Evolutionary conservation across 139 green algal species (phyloP).

Genomic region (Coccomyxa sp.): DNA sequence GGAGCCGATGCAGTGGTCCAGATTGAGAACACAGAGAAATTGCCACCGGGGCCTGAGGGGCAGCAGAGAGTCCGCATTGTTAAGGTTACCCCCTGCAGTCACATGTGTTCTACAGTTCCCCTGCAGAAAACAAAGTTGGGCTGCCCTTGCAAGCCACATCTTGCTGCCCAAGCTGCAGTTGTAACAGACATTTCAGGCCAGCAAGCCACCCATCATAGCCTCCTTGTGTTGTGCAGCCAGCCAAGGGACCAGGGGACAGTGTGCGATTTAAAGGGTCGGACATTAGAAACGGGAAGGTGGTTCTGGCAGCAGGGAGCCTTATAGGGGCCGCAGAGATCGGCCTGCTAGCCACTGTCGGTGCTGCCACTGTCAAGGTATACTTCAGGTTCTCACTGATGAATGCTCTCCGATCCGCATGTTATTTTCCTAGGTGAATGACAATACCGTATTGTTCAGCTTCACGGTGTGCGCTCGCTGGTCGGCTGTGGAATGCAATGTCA

Average conservation of each 20-base stretch:
- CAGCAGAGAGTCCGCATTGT: constrained; percentile 53
- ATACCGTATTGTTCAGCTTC: no score
- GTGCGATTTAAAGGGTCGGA: constrained; percentile 74
- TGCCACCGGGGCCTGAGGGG: constrained; percentile 20
- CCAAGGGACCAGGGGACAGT: constrained; percentile 47
- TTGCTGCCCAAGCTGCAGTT: background rate
- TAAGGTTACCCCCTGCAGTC: constrained; percentile 20
- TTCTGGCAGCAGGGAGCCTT: constrained; percentile 65
- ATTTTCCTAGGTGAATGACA: no score
- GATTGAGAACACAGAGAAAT: constrained; percentile 74
- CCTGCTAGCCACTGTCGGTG: constrained; percentile 89
- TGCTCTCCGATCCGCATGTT: no score
- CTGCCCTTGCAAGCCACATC: background rate
- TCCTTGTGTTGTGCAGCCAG: constrained; percentile 16
- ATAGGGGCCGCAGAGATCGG: constrained; percentile 82
- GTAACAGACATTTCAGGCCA: no score
- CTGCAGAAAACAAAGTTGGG: no score
- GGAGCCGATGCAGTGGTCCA: constrained; percentile 52
- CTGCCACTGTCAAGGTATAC: constrained; percentile 38
- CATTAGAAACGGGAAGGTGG: constrained; percentile 58
- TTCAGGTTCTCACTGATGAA: no score
- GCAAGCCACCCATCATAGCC: no score
- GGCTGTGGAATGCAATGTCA: no score
- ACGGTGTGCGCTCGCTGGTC: no score
- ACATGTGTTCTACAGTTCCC: no score